These are phyloP conservation scores for Cryptosporidium meleagridis DNA, from an alignment of 169 alveolate genomes.

Conservation along the genomic window DNA sequence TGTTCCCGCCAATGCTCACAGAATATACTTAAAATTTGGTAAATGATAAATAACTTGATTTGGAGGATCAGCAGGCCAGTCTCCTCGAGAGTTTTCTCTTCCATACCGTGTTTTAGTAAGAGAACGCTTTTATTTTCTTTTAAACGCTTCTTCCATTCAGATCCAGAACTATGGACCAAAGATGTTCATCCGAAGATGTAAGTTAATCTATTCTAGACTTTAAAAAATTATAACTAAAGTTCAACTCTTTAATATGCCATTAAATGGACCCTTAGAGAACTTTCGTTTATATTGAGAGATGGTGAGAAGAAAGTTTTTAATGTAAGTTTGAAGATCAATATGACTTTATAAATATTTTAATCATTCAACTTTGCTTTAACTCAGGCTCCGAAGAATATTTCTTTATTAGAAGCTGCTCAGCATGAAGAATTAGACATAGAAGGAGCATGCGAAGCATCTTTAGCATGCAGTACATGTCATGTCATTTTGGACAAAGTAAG, in stretches of 20 bases:
- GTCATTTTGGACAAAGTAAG: constrained; percentile 89
- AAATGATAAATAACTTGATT: constrained; percentile 1
- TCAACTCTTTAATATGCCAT: not conserved
- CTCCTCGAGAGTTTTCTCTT: not conserved
- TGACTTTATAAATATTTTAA: not conserved
- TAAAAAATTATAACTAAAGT: not conserved
- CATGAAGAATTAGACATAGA: constrained; percentile 78
- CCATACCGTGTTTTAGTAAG: not conserved
- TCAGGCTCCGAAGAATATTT: constrained; percentile 28
- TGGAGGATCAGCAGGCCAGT: not conserved
- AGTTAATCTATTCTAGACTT: not conserved
- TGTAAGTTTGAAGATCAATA: constrained; percentile 14
- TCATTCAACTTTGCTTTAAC: not conserved
- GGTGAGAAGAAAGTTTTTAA: constrained; percentile 31
- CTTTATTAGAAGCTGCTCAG: constrained; percentile 75
- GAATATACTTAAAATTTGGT: not conserved
- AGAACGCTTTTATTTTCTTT: not conserved
- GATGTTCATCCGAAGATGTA: constrained; percentile 40
- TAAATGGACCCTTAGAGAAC: not conserved
- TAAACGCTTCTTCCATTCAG: constrained; percentile 32
- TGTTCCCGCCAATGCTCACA: constrained; percentile 8
- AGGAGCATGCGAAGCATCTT: constrained; percentile 97
- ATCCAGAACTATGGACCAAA: constrained; percentile 28
- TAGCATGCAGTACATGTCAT: constrained; percentile 98
- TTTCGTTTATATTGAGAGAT: constrained; percentile 47